These are phyloP conservation scores for Verbena officinalis DNA, from an alignment of 257 asterid genomes.

Conservation along the genomic window DNA sequence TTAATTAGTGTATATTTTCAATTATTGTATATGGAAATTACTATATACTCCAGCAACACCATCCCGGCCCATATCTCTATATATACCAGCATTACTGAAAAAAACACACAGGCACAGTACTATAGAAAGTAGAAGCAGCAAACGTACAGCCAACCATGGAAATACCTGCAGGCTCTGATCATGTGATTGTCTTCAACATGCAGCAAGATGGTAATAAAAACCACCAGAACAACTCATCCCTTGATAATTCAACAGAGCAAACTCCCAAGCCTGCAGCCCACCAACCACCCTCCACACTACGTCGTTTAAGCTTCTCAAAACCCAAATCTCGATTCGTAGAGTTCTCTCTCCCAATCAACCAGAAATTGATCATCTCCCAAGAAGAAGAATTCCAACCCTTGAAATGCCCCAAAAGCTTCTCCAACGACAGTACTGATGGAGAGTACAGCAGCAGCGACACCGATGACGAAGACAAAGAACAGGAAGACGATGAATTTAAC, in stretches of 20 bases:
- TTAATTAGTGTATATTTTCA: too few relatives aligned
- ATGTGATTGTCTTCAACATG: conserved; percentile 37
- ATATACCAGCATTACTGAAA: neutral
- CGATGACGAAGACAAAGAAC: conserved; percentile 29
- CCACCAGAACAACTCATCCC: conserved; percentile 8
- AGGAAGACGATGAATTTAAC: conserved; percentile 30
- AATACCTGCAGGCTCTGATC: conserved; percentile 39
- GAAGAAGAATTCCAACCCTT: conserved; percentile 24
- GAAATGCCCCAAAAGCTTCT: neutral
- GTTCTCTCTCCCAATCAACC: conserved; percentile 30
- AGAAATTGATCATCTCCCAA: conserved; percentile 6
- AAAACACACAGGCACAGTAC: neutral
- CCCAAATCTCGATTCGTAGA: conserved; percentile 63
- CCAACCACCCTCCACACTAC: conserved; percentile 34
- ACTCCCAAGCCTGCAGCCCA: conserved; percentile 14
- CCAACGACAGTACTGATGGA: conserved; percentile 22
- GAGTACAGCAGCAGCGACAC: conserved; percentile 27
- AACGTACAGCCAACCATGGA: conserved; percentile 34
- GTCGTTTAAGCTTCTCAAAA: conserved; percentile 56
- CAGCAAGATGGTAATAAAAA: conserved; percentile 28
- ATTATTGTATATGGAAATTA: too few relatives aligned
- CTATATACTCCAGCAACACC: too few relatives aligned
- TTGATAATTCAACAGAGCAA: conserved; percentile 19
- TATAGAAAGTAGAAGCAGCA: neutral
- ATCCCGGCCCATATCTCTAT: conserved; percentile 24